phyloP scores from a whole-genome alignment of 2,329 filamentous ascomycete species.

The Colletotrichum tamarilloi region DNA sequence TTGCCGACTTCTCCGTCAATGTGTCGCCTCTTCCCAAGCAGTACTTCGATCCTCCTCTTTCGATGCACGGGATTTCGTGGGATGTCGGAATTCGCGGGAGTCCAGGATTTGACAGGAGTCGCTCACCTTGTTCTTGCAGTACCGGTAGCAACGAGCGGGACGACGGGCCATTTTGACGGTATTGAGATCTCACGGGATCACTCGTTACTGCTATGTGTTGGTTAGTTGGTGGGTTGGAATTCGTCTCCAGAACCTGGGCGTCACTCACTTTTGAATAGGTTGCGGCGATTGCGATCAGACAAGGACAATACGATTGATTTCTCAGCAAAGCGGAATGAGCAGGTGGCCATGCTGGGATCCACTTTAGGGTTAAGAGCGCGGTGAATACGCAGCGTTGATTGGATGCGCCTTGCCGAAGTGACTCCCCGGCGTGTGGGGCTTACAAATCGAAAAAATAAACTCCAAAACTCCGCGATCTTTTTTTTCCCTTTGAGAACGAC shows the following conservation, averaged over 20 bases:
- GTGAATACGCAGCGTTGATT: not conserved
- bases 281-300: conserved; percentile 40
- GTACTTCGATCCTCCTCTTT: conserved; percentile 5
- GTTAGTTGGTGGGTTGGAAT: conserved; percentile 46
- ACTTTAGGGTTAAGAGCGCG: conserved; percentile 15
- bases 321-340: conserved; percentile 56
- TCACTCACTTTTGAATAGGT: conserved; percentile 30
- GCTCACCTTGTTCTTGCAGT: conserved; percentile 99
- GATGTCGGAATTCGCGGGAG: conserved; percentile 7
- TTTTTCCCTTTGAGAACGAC: conserved; percentile 10
- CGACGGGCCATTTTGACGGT: conserved; percentile 96
- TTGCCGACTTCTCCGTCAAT: not conserved
- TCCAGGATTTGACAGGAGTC: not conserved
- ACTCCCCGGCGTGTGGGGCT: not conserved
- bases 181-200: conserved; percentile 54
- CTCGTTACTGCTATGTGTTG: conserved; percentile 45
- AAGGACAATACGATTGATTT: conserved; percentile 58
- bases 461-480: not conserved
- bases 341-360: conserved; percentile 16
- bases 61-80: conserved; percentile 26
- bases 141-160: conserved; percentile 99
- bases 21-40: not conserved
- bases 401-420: not conserved
- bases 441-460: conserved; percentile 23
- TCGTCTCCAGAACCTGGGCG: conserved; percentile 37